Evolutionary conservation across 2,329 filamentous ascomycete genomes (phyloP).

Genomic region (Trichothecium sympodiale): DNA sequence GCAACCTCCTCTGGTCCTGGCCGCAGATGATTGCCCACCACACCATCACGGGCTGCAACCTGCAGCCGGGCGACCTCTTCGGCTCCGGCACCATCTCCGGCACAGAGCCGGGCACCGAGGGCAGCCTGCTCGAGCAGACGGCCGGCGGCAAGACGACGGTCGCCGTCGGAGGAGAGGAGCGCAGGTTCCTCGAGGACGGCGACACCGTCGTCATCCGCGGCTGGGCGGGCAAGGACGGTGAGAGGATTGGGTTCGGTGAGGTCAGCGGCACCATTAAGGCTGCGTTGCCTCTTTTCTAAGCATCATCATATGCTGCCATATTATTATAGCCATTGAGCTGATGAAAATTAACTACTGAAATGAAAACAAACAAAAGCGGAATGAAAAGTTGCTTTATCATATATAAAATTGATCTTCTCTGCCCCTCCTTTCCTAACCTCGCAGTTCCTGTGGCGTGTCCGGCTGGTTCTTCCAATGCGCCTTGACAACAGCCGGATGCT

Average conservation of each 20-base stretch:
- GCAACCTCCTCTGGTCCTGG: constrained; percentile 63
- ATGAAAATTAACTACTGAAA: too few relatives aligned
- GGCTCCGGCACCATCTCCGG: constrained; percentile 70
- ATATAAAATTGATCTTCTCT: too few relatives aligned
- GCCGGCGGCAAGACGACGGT: constrained; percentile 56
- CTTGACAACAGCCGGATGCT: constrained; percentile 36
- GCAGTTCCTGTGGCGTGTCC: constrained; percentile 29
- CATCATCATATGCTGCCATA: not conserved
- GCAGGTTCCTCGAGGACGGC: constrained; percentile 63
- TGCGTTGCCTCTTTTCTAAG: constrained; percentile 18
- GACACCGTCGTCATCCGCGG: constrained; percentile 60
- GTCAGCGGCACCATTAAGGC: constrained; percentile 50
- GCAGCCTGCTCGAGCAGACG: constrained; percentile 63
- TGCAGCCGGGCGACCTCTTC: constrained; percentile 63
- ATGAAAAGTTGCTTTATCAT: too few relatives aligned
- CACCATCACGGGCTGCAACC: constrained; percentile 63
- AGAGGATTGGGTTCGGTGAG: constrained; percentile 67
- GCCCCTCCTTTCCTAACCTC: constrained; percentile 2
- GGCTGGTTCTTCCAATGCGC: constrained; percentile 43
- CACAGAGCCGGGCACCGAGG: constrained; percentile 49
- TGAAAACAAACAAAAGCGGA: too few relatives aligned
- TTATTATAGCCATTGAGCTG: not conserved
- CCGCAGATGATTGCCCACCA: constrained; percentile 79
- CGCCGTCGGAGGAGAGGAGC: constrained; percentile 52
- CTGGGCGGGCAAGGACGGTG: constrained; percentile 51